phyloP scores from a whole-genome alignment of 805 yeast genomes.

The Metschnikowia chrysomelidarum region DNA sequence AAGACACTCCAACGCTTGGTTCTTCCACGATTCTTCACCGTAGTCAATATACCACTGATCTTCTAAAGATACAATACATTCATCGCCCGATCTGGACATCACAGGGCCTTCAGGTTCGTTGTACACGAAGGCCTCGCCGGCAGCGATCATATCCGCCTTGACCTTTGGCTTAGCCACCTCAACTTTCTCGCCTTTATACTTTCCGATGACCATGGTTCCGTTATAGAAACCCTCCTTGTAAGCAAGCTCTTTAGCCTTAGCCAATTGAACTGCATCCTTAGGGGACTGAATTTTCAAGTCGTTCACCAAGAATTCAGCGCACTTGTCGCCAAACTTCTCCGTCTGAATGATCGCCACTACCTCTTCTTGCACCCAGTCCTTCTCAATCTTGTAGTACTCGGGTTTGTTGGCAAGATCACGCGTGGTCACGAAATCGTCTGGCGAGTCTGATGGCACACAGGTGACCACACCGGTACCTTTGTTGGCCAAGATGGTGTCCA shows the following conservation, averaged over 20 bases:
- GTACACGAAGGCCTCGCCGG: slow-evolving; percentile 83
- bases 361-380: slow-evolving; percentile 81
- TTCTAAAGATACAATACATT: slow-evolving; percentile 93
- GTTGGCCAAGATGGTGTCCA: slow-evolving; percentile 92
- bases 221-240: slow-evolving; percentile 96
- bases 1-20: slow-evolving; percentile 76
- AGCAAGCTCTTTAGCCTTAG: slow-evolving; percentile 90
- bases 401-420: slow-evolving; percentile 84
- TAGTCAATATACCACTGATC: slow-evolving; percentile 98
- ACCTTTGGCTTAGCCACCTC: slow-evolving; percentile 88
- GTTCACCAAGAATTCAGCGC: slow-evolving; percentile 82
- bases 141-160: slow-evolving; percentile 72
- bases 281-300: slow-evolving; percentile 92
- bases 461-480: slow-evolving; percentile 99
- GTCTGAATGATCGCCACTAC: slow-evolving; percentile 74
- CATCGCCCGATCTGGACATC: slow-evolving; percentile 93
- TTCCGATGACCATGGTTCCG: slow-evolving; percentile 78
- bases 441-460: slow-evolving; percentile 98
- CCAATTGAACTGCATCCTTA: slow-evolving; percentile 81
- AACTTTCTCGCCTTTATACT: slow-evolving; percentile 84
- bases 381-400: slow-evolving; percentile 80
- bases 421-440: slow-evolving; percentile 91
- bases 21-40: slow-evolving; percentile 91
- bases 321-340: slow-evolving; percentile 80
- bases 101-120: slow-evolving; percentile 92